Percentiles rank a stretch among this genome's conserved stretches.
phyloP scores from a whole-genome alignment of 768 basidiomycete genomes.

The Saitozyma sp. region DNA sequence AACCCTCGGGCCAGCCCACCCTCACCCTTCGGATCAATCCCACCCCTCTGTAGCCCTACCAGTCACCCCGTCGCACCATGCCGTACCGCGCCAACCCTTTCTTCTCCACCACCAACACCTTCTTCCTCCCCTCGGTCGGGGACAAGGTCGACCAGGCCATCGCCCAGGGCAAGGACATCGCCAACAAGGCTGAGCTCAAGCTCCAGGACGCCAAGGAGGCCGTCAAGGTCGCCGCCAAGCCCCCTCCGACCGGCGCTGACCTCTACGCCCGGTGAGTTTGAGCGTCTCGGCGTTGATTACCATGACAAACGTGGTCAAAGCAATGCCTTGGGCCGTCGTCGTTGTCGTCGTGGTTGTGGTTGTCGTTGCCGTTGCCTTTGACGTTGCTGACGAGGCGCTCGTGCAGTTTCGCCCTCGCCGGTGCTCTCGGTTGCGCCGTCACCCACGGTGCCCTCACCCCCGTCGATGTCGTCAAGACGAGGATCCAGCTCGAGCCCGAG shows the following conservation, averaged over 20 bases:
- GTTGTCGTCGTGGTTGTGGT: neutral
- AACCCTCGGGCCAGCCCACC: too few species aligned
- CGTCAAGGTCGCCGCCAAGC: conserved; percentile 31
- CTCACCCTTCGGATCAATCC: too few species aligned
- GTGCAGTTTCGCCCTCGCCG: conserved; percentile 52
- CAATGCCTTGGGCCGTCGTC: too few species aligned
- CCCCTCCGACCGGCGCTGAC: conserved; percentile 48
- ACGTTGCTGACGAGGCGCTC: neutral
- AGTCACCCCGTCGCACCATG: conserved; percentile 15
- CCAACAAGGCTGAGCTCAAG: conserved; percentile 41
- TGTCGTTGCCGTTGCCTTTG: neutral
- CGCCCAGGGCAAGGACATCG: conserved; percentile 26
- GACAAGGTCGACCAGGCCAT: conserved; percentile 52
- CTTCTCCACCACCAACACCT: conserved; percentile 48
- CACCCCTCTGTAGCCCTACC: too few species aligned
- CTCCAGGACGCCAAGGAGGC: conserved; percentile 48
- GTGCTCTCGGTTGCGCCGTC: conserved; percentile 53
- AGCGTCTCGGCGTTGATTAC: neutral
- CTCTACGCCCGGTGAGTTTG: conserved; percentile 47
- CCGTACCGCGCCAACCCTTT: conserved; percentile 49
- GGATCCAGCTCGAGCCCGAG: conserved; percentile 82
- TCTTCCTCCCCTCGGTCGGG: conserved; percentile 50
- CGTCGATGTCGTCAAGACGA: conserved; percentile 95
- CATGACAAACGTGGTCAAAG: conserved; percentile 1
- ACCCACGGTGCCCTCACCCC: conserved; percentile 54